Evolutionary conservation across 352 stramenopile species (phyloP).

Genomic region (Globisporangium alternatum): DNA sequence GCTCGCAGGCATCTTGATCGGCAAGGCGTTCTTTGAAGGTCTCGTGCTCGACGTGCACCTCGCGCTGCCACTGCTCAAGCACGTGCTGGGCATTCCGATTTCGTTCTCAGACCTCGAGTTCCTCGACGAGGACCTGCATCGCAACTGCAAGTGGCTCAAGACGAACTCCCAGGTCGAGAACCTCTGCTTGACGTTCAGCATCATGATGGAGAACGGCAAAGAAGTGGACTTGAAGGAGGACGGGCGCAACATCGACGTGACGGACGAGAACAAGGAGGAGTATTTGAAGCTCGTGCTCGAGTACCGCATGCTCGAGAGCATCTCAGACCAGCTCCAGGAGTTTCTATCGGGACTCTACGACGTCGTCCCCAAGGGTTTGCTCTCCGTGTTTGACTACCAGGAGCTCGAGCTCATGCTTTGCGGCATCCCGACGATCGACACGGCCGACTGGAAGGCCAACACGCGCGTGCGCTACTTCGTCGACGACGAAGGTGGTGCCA

Average conservation of each 20-base stretch:
- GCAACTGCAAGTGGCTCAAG: conserved; percentile 63
- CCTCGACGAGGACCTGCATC: conserved; percentile 64
- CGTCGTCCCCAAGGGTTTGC: conserved; percentile 56
- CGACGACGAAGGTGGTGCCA: conserved; percentile 29
- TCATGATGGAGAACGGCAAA: conserved; percentile 50
- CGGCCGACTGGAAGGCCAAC: conserved; percentile 56
- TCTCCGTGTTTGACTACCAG: conserved; percentile 79
- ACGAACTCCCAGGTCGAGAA: conserved; percentile 53
- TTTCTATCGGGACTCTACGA: conserved; percentile 75
- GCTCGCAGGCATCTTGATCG: conserved; percentile 57
- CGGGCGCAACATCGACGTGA: conserved; percentile 91
- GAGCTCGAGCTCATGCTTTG: conserved; percentile 78
- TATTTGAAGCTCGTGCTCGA: conserved; percentile 77
- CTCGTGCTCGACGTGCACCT: conserved; percentile 62
- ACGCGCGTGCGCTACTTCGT: conserved; percentile 66
- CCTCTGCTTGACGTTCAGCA: conserved; percentile 69
- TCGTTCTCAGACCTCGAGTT: conserved; percentile 79
- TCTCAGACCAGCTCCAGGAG: conserved; percentile 58
- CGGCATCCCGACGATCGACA: conserved; percentile 68
- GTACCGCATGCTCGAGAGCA: conserved; percentile 75
- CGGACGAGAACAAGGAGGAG: conserved; percentile 95
- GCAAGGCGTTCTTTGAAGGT: conserved; percentile 63
- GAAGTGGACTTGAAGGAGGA: conserved; percentile 90
- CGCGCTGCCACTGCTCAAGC: conserved; percentile 66
- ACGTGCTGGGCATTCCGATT: conserved; percentile 67